Conservation (phyloP, 257 asterid species). For the Primulina eburnea region DNA sequence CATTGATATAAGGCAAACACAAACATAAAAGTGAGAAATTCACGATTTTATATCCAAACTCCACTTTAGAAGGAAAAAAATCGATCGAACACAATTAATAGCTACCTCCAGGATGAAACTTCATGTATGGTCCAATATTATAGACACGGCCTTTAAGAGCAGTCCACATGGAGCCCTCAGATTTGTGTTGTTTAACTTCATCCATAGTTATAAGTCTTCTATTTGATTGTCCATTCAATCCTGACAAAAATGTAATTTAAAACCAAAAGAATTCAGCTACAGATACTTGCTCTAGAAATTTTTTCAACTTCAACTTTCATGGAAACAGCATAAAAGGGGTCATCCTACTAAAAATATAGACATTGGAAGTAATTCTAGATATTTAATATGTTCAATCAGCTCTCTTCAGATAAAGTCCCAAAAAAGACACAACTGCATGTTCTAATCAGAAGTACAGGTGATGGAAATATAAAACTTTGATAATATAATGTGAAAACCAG, state of each 20-base stretch:
- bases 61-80: not conserved
- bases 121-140: conserved; percentile 86
- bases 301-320: conserved; percentile 7
- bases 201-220: conserved; percentile 62
- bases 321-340: not conserved
- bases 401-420: not conserved
- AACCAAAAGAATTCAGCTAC: not conserved
- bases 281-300: not conserved
- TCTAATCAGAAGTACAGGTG: not conserved
- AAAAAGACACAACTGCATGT: not conserved
- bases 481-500: not conserved
- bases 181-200: conserved; percentile 82
- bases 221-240: conserved; percentile 78
- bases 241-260: conserved; percentile 35
- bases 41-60: not conserved
- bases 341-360: conserved; percentile 1
- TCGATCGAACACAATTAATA: conserved; percentile 3
- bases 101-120: conserved; percentile 98
- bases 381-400: not conserved
- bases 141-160: conserved; percentile 92
- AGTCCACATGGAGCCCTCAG: conserved; percentile 92
- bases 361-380: conserved; percentile 1
- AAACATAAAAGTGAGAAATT: not conserved
- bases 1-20: not conserved
- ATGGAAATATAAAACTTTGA: not conserved